Evolutionary conservation across 192 early-diverging fungal species (phyloP).

Genomic region (Funneliformis mosseae): DNA sequence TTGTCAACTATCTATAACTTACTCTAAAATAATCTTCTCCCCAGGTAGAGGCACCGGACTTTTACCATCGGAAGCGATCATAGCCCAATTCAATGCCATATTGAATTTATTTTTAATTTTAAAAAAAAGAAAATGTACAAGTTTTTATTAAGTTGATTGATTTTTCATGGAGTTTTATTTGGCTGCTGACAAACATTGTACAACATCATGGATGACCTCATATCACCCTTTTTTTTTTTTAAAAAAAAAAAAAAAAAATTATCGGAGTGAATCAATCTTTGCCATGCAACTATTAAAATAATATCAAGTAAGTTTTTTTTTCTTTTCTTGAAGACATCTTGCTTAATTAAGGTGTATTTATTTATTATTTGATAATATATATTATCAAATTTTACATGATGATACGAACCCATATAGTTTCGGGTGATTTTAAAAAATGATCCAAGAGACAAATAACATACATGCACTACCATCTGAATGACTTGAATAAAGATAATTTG

Average conservation of each 20-base stretch:
- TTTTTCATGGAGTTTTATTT: too few species aligned
- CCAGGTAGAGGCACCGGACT: conserved; percentile 41
- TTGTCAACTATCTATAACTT: neutral
- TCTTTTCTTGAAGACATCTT: too few species aligned
- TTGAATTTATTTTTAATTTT: neutral
- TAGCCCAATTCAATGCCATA: conserved; percentile 49
- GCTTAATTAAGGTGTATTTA: too few species aligned
- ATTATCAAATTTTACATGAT: neutral
- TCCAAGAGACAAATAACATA: neutral
- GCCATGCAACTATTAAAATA: too few species aligned
- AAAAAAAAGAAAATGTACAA: too few species aligned
- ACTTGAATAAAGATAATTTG: neutral
- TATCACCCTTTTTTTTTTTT: too few species aligned
- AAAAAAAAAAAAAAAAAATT: too few species aligned
- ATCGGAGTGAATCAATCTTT: too few species aligned
- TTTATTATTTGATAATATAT: neutral
- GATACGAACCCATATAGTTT: neutral
- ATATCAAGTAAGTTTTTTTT: too few species aligned
- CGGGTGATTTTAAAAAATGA: neutral
- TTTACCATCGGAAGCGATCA: conserved; percentile 38
- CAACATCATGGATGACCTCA: too few species aligned
- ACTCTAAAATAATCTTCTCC: conserved; percentile 41
- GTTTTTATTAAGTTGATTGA: too few species aligned
- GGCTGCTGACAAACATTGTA: too few species aligned
- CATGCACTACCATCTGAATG: neutral